These are phyloP conservation scores for Tarenaya hassleriana DNA, from an alignment of 345 rosid species.

Conservation along the genomic window DNA sequence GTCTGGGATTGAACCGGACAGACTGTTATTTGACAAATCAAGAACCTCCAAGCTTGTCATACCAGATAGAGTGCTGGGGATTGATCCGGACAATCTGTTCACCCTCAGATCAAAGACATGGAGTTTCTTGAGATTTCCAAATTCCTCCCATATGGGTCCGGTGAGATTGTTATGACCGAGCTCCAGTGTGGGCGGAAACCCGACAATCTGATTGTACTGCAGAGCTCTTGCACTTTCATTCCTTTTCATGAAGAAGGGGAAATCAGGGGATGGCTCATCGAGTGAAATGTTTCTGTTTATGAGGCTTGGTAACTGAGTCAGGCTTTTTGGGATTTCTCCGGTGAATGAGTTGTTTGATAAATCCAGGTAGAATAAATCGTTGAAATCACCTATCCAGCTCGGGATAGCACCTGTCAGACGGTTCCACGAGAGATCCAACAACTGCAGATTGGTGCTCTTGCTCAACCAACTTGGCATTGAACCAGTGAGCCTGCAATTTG, in stretches of 20 bases:
- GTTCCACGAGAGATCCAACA: constrained; percentile 86
- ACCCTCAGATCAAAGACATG: constrained; percentile 40
- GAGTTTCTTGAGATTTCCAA: constrained; percentile 47
- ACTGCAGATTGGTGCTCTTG: constrained; percentile 44
- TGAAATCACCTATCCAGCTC: constrained; percentile 42
- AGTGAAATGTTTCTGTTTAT: constrained; percentile 33
- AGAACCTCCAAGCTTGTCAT: constrained; percentile 51
- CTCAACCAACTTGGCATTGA: constrained; percentile 60
- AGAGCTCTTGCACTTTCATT: constrained; percentile 43
- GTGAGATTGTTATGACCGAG: constrained; percentile 33
- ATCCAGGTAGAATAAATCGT: constrained; percentile 56
- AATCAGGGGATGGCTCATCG: constrained; percentile 49
- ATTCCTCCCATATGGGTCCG: constrained; percentile 48
- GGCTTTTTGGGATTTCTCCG: constrained; percentile 51
- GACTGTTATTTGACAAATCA: constrained; percentile 43
- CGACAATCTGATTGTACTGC: constrained; percentile 54
- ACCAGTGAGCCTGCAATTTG: constrained; percentile 56
- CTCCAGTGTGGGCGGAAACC: constrained; percentile 44
- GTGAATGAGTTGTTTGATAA: constrained; percentile 52
- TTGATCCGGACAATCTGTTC: constrained; percentile 37
- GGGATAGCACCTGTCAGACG: constrained; percentile 45
- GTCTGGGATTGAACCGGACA: constrained; percentile 36
- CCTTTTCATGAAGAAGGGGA: constrained; percentile 52
- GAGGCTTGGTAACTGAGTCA: constrained; percentile 44
- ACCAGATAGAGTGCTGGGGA: constrained; percentile 37